phyloP scores from a whole-genome alignment of 148 eudicot species.

The Fagopyrum tataricum region DNA sequence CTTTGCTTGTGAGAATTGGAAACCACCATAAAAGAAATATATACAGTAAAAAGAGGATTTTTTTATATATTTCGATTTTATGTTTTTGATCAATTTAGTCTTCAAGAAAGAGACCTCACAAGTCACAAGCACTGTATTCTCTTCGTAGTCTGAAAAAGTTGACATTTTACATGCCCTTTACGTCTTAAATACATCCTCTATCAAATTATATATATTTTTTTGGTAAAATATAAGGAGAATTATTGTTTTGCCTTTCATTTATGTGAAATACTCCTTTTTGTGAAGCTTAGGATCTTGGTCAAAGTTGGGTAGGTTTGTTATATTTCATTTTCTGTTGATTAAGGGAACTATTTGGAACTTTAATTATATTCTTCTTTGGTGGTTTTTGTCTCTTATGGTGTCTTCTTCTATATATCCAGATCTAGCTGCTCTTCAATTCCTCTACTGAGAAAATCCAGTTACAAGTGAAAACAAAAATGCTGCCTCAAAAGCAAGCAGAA shows the following conservation, averaged over 20 bases:
- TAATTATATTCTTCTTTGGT: not conserved
- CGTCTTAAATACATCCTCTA: not conserved
- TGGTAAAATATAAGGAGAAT: not conserved
- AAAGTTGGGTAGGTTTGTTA: not conserved
- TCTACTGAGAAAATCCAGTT: not conserved
- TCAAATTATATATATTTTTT: not conserved
- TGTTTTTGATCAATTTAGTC: not conserved
- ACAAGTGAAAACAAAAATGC: slow-evolving; percentile 16
- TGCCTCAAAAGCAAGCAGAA: slow-evolving; percentile 28
- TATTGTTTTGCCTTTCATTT: not conserved
- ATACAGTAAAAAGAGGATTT: not conserved
- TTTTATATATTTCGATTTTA: not conserved
- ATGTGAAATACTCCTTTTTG: not conserved
- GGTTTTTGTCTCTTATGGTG: not conserved
- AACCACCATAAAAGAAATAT: not conserved
- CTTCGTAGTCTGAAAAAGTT: not conserved
- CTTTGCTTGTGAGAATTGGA: not conserved
- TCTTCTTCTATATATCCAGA: slow-evolving; percentile 6
- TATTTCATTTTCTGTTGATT: not conserved
- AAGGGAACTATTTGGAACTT: not conserved
- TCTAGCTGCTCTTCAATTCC: not conserved
- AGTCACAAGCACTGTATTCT: slow-evolving; percentile 10
- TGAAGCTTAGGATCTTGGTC: not conserved
- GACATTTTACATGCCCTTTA: not conserved
- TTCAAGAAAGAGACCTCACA: slow-evolving; percentile 14